These are phyloP conservation scores for Cunninghamia lanceolata DNA, from an alignment of 75 land plant genomes.

Conservation along the genomic window DNA sequence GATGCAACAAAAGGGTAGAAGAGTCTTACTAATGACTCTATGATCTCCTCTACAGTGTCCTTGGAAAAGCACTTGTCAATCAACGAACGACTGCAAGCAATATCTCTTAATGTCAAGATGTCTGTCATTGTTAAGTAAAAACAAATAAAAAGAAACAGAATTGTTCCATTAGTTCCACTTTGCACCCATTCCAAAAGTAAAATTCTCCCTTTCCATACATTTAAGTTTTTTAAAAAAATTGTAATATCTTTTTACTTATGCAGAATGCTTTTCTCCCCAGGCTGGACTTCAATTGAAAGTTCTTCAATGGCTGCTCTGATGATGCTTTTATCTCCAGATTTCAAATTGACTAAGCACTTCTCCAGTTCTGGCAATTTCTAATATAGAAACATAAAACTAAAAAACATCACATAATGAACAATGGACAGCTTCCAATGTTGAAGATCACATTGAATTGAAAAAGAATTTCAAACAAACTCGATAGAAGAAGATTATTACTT, in stretches of 20 bases:
- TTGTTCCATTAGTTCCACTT: background rate
- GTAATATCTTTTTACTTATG: conserved; percentile 43
- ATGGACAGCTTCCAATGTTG: background rate
- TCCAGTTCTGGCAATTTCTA: conserved; percentile 76
- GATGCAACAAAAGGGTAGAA: background rate
- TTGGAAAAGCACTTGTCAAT: conserved; percentile 80
- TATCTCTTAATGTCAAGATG: background rate
- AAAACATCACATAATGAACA: conserved; percentile 1
- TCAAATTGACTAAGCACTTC: conserved; percentile 42
- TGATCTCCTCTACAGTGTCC: conserved; percentile 82
- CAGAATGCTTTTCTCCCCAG: conserved; percentile 60
- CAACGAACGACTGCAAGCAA: conserved; percentile 32
- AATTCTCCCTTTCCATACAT: background rate
- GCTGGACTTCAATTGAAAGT: conserved; percentile 45
- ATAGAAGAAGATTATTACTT: background rate
- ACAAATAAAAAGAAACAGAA: background rate
- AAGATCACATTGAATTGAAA: background rate
- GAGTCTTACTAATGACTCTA: conserved; percentile 60
- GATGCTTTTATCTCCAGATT: conserved; percentile 48
- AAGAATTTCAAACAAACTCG: background rate
- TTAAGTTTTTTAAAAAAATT: background rate
- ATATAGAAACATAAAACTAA: conserved; percentile 8
- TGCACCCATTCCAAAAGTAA: background rate
- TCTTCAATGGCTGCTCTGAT: conserved; percentile 61
- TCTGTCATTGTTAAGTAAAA: background rate